Base-by-base conservation (phyloP, 345 rosid species). In the Nephelium lappaceum region DNA sequence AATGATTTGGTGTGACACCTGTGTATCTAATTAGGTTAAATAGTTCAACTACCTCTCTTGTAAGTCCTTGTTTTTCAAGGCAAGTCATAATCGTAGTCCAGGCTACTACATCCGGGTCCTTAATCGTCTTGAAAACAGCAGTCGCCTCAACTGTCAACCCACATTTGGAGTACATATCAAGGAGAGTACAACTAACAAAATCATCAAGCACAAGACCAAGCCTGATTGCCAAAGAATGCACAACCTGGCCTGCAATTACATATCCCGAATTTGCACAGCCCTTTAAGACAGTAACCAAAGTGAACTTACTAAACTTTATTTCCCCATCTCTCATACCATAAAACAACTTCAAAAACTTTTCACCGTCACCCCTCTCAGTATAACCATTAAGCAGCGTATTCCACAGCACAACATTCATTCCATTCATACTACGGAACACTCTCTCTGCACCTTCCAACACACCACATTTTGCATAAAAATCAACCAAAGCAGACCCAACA, bases 161-260 rank as follows among this genome's bases (percentile, higher is more conserved):
- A 63, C 85, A 89, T 78, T 86, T 89, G 57, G 88, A 88, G 76
- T 88, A 88, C 84, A 86, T 82, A 76, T 86, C 84, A 85, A 86
- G 76, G 72, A 89, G 86, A 49, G 73, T 66, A 67, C 88, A 89
- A 67, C 87, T 78, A 14, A 85, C 61, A 81, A 83, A 73, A 63
- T 82, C 81, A 82, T 85, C 88, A 75, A 80, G 66, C 68, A 75
- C 87, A 62, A 69, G 69, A 60, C 87, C 87, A 42, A 78, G 78
- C 55, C 77, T 87, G 62, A 85, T 82, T 11, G 80, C 82, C 71
- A 85, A 16, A 67, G 86, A 85, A 82, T 87, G 93, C 73, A 84
- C 81, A 53, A 79, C 71, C 81, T 66, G 71, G 42, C 89, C 91
- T 63, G 80, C 83, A 58, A 65, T 78, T 76, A 84, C 36, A 78